phyloP scores from a whole-genome alignment of 2,329 filamentous ascomycete species.

The Penicillium sp. region DNA sequence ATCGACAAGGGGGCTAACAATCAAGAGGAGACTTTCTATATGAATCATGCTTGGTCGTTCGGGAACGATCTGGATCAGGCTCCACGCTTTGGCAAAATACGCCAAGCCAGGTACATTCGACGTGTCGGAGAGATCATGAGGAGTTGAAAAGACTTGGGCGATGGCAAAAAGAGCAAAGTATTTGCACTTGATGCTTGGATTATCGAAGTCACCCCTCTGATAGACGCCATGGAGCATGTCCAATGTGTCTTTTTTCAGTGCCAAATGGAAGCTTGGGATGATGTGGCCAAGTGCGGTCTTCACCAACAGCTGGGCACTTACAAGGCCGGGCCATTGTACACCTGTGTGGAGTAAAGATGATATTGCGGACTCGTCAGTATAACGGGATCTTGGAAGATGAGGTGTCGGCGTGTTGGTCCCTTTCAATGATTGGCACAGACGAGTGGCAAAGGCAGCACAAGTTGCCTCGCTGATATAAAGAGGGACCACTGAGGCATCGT shows the following conservation, averaged over 20 bases:
- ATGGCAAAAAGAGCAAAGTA: conserved; percentile 43
- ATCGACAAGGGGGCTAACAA: conserved; percentile 23
- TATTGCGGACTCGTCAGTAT: conserved; percentile 21
- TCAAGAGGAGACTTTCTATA: conserved; percentile 39
- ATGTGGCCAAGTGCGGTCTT: conserved; percentile 31
- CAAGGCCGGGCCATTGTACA: conserved; percentile 28
- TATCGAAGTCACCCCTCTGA: conserved; percentile 24
- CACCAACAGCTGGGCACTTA: conserved; percentile 31
- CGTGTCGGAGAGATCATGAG: conserved; percentile 19
- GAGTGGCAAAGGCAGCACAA: conserved; percentile 35
- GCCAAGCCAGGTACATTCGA: conserved; percentile 38
- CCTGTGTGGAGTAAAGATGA: conserved; percentile 14
- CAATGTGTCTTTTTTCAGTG: conserved; percentile 34
- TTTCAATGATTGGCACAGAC: conserved; percentile 30
- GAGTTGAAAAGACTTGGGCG: conserved; percentile 42
- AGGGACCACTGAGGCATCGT: conserved; percentile 25
- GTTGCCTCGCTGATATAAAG: conserved; percentile 35
- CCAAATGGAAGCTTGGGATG: conserved; percentile 31
- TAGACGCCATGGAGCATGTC: conserved; percentile 33
- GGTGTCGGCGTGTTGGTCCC: conserved; percentile 16
- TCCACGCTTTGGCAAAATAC: conserved; percentile 41
- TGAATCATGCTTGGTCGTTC: conserved; percentile 43
- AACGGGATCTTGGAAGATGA: conserved; percentile 26
- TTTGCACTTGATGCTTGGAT: conserved; percentile 38
- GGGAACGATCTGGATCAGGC: conserved; percentile 37